Percentiles rank a stretch among this genome's conserved stretches.
Conservation (phyloP, 2,329 filamentous ascomycete species). For the Colletotrichum eleusines region DNA sequence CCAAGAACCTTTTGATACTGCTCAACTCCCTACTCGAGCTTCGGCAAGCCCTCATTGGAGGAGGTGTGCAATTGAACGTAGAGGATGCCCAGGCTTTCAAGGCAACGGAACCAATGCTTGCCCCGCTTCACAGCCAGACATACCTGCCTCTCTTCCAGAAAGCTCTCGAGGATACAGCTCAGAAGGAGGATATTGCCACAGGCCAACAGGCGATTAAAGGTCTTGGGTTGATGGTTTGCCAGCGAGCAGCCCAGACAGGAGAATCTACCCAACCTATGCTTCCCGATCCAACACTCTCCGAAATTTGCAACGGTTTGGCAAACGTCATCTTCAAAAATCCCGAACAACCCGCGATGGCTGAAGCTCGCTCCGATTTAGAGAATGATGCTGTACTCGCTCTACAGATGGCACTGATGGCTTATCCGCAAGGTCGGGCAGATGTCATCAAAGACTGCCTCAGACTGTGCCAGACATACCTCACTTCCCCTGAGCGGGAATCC, state of each 20-base stretch:
- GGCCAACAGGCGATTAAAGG: conserved; percentile 60
- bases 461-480: conserved; percentile 25
- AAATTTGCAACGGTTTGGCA: conserved; percentile 51
- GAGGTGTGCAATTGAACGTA: conserved; percentile 46
- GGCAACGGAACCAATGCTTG: conserved; percentile 53
- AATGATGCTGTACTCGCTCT: conserved; percentile 58
- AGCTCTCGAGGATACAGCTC: conserved; percentile 46
- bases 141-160: conserved; percentile 55
- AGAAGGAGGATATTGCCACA: conserved; percentile 55
- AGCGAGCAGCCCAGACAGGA: conserved; percentile 48
- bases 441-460: conserved; percentile 46
- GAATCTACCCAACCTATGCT: conserved; percentile 37
- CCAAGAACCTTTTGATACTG: conserved; percentile 64
- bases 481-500: conserved; percentile 23
- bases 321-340: conserved; percentile 47
- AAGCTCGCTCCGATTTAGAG: conserved; percentile 46
- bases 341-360: conserved; percentile 41
- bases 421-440: conserved; percentile 51
- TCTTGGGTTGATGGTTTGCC: conserved; percentile 59
- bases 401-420: conserved; percentile 53
- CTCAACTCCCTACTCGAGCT: conserved; percentile 64
- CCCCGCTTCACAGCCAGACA: conserved; percentile 58
- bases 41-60: conserved; percentile 54
- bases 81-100: conserved; percentile 55
- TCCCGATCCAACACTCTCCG: conserved; percentile 44